Evolutionary conservation across 2,329 filamentous ascomycete species (phyloP), one percentile per base, ranked within the genome.

Genomic region (Botryotinia calthae): DNA sequence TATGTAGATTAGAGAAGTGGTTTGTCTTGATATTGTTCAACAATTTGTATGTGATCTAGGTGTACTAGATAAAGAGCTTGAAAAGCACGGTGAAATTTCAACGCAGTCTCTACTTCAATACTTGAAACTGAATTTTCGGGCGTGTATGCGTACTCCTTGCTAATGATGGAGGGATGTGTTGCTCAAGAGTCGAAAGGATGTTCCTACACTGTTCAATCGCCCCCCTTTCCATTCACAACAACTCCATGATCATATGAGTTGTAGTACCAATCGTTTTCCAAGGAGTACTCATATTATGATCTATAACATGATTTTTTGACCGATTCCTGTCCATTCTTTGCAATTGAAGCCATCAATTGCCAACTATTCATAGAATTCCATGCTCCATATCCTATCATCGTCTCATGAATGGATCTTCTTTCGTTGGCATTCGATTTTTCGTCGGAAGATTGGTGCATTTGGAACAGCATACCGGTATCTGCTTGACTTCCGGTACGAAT

Each of bases 401-500:
- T 68, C 65, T n/a, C 6, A 42, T 44, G 6, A n/a, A 20, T 14
- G n/a, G 7, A 16, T 42, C 16, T 7, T 28, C 48, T 14, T 25
- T 31, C 4, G 34, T 42, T 42, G 65, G 48, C 37, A 44, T 37
- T 56, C 34, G n/a, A 44, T 42, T 68, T 31, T 40, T 37, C 6
- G 22, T 42, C 4, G 65, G 48, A 1, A n/a, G 4, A 42, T 18
- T 14, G 4, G 48, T 56, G 12, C 69, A 71, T 56, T 71, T 51
- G 2, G 42, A 42, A 37, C 69, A 71, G 31, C 62, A 51, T 31
- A 46, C 69, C 5, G 59, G 69, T 56, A 71, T 54, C 22, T 71
- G 69, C 56, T 54, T 71, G 44, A 64, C 59, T 65, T 71, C 69
- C 25, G 62, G 51, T 44, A 64, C 42, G 16, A 66, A 59, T 28